A percentile compares a stretch with the other conserved stretches of the same genome.
Evolutionary conservation across 2,329 filamentous ascomycete genomes (phyloP).

Genomic region (Myriosclerotinia curreyana): DNA sequence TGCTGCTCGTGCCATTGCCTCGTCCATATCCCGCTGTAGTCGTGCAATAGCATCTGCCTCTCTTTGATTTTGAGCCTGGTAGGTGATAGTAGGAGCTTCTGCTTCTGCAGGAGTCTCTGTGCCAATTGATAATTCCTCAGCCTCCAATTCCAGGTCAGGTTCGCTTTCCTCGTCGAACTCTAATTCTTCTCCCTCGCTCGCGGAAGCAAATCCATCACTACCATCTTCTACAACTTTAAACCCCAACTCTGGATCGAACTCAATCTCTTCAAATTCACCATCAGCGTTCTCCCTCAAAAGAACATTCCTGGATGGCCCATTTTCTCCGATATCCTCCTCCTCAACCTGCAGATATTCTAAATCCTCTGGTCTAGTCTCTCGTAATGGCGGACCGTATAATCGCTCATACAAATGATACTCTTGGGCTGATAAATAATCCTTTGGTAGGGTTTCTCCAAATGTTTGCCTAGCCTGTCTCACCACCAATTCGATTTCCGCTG

Average conservation of each 20-base stretch:
- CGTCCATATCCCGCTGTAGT: slow-evolving; percentile 38
- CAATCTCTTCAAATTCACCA: slow-evolving; percentile 61
- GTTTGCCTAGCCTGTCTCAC: slow-evolving; percentile 70
- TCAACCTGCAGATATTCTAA: slow-evolving; percentile 43
- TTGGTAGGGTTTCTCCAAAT: slow-evolving; percentile 75
- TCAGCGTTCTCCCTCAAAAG: slow-evolving; percentile 55
- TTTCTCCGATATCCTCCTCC: slow-evolving; percentile 48
- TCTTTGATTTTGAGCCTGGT: slow-evolving; percentile 35
- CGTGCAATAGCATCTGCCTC: slow-evolving; percentile 38
- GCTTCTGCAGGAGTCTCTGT: slow-evolving; percentile 35
- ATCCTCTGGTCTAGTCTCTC: slow-evolving; percentile 59
- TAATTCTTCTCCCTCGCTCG: not conserved
- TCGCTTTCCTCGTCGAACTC: slow-evolving; percentile 7
- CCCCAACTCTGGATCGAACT: slow-evolving; percentile 37
- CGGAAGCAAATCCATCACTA: slow-evolving; percentile 19
- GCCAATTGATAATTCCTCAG: slow-evolving; percentile 31
- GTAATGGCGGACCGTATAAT: slow-evolving; percentile 73
- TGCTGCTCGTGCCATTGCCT: slow-evolving; percentile 31
- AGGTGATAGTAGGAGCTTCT: slow-evolving; percentile 25
- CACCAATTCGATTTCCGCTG: slow-evolving; percentile 53
- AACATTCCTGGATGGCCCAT: slow-evolving; percentile 45
- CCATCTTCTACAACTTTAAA: slow-evolving; percentile 39
- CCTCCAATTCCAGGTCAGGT: slow-evolving; percentile 38
- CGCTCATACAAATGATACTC: slow-evolving; percentile 76
- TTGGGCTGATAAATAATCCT: slow-evolving; percentile 63